Evolutionary conservation across 495 filamentous ascomycete genomes (phyloP), one percentile per base, ranked within the genome.

Genomic region (Darksidea phi): DNA sequence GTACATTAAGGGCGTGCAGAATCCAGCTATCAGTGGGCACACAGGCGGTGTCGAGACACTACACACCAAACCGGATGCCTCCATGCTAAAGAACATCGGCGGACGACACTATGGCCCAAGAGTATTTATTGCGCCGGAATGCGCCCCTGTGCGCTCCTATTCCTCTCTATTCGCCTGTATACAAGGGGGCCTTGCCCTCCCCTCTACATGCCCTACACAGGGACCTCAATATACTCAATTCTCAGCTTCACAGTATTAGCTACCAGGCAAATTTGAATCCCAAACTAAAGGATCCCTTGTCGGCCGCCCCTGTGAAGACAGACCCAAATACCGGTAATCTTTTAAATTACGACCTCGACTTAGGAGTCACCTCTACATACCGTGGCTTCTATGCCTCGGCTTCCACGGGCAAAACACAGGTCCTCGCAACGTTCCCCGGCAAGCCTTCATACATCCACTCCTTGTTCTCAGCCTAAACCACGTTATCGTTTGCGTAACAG

Each of bases 331-430:
- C 86, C 0, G 89, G 89, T 1, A 88, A 91, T 60, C 69, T 88
- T n/a, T 89, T 80, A 75, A 92, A 91, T 68, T 90, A 79, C 75
- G 92, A 92, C 68, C 80, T 90, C 34, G 67, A 77, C 1, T 43
- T 84, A 4, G 79, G 77, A 10, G 52, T 48, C 13, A 66, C 61
- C 0, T 61, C 75, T 5, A 81, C 79, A 0, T 94, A 91, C 63
- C 83, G 86, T 1, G 67, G 91, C 25, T 92, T 91, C 70, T 69
- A 73, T 4, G 80, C 84, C 13, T 84, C 76, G 6, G 80, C 80
- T 0, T 67, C 79, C 0, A 87, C 80, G 0, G 88, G 86, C 0
- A 72, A 84, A 46, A 89, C 87, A 0, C 76, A 81, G 1, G 87
- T 94, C 34, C 78, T 94, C 0, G 88, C 88, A 2, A 84, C 82